Conservation (phyloP, 306 rosid species). For the Fragaria iinumae region DNA sequence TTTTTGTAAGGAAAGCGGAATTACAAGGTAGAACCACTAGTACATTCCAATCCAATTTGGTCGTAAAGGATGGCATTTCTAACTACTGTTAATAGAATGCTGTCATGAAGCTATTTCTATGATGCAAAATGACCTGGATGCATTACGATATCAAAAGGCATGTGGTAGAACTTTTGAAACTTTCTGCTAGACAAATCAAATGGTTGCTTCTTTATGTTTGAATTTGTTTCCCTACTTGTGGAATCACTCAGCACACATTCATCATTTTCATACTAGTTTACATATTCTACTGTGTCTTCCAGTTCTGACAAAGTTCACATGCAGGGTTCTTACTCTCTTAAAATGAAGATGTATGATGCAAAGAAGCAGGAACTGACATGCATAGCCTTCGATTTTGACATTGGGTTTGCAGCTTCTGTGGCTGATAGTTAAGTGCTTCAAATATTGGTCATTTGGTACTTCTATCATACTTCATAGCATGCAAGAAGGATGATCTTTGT, state of each 20-base stretch:
- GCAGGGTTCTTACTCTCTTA: conserved; percentile 77
- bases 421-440: conserved; percentile 54
- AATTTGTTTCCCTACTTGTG: background rate
- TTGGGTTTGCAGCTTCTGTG: conserved; percentile 61
- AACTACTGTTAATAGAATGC: background rate
- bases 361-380: conserved; percentile 58
- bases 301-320: conserved; percentile 29
- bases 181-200: background rate
- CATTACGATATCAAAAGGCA: background rate
- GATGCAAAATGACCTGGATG: background rate
- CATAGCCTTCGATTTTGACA: conserved; percentile 56
- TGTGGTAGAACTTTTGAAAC: no score
- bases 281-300: background rate
- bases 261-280: background rate
- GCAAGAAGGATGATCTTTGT: conserved; percentile 19
- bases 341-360: conserved; percentile 65
- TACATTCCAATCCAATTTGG: no score
- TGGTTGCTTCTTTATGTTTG: background rate
- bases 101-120: background rate
- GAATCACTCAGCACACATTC: background rate
- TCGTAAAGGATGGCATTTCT: background rate
- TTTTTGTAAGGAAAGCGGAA: no score
- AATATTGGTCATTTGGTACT: conserved; percentile 12
- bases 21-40: no score
- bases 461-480: conserved; percentile 15